These are phyloP conservation scores for Zea luxurians DNA, from an alignment of 176 grass and related monocot genomes.

Conservation along the genomic window DNA sequence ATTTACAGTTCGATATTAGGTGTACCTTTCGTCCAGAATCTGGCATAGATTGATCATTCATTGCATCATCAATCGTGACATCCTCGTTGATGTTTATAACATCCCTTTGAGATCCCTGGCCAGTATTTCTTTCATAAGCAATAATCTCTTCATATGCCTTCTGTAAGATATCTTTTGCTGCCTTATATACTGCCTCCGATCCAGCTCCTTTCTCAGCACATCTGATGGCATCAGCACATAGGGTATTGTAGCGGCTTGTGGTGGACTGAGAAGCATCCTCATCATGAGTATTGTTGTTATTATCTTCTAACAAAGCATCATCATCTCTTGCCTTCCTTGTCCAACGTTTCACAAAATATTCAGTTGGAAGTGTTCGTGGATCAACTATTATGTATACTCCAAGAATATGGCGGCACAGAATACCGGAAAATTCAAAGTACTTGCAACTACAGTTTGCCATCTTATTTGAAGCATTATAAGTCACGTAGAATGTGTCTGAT, in stretches of 20 bases:
- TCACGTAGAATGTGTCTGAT: constrained; percentile 66
- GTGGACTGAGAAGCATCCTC: constrained; percentile 55
- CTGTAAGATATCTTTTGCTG: constrained; percentile 77
- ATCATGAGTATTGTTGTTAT: constrained; percentile 40
- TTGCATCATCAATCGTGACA: constrained; percentile 68
- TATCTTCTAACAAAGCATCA: constrained; percentile 54
- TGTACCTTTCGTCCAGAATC: constrained; percentile 79
- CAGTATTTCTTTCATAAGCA: constrained; percentile 66
- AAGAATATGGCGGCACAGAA: constrained; percentile 90
- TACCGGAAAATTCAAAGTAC: constrained; percentile 78
- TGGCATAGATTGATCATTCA: constrained; percentile 67
- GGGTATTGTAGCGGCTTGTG: constrained; percentile 54
- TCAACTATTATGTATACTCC: constrained; percentile 84
- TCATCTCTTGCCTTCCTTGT: constrained; percentile 64
- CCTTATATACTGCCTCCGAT: constrained; percentile 62
- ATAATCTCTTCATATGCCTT: constrained; percentile 82
- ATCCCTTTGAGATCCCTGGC: constrained; percentile 63
- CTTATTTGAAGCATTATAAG: constrained; percentile 68
- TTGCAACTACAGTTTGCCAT: constrained; percentile 85
- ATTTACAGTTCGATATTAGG: constrained; percentile 22
- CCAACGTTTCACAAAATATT: constrained; percentile 83
- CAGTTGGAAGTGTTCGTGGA: constrained; percentile 56
- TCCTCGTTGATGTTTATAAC: constrained; percentile 94
- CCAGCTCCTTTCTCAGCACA: constrained; percentile 70
- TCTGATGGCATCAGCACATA: constrained; percentile 73